Evolutionary conservation across 441 rosid genomes (phyloP), one percentile per base, ranked within the genome.

Genomic region (Pelargonium fulgidum): DNA sequence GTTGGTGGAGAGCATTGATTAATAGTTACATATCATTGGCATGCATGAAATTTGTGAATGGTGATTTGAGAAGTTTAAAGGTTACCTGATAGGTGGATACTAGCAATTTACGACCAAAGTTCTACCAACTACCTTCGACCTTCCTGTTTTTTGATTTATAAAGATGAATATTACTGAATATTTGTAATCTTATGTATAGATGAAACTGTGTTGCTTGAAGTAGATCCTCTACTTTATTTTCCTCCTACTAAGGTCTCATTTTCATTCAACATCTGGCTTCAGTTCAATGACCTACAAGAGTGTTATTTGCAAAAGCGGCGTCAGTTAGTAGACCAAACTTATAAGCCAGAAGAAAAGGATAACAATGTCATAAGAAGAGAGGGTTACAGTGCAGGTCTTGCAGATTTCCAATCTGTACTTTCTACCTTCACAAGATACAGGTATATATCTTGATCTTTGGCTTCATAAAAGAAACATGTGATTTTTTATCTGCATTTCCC

Each of bases 281-380:
- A 95, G 97, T 92, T 95, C 80, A 86, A 78, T 79, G 99, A 92
- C 72, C 85, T 92, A 62, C 97, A 89, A 82, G 99, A 90, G 69
- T 95, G 97, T 81, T 95, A 95, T 78, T 85, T 95, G 76, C 97
- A 89, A 83, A 95, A 92, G 83, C 85, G 75, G 39, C 75, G 86
- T 16, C 96, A 84, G 73, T 64, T 77, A 72, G 84, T 78, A 67
- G 82, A 83, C 76, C 91, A 82, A 71, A 86, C 85, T 42, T 83
- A 75, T 70, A 69, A 64, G 67, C 83, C 80, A 45, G 87, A 78
- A 76, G 97, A 90, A 69, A 75, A 76, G 74, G 92, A 90, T 79
- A 89, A 77, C 79, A 85, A 76, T 81, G 75, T 81, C 56, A 79
- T 89, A 65, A 84, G 78, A 29, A 85, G 91, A 82, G 98, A 89